Percentiles rank a stretch among this genome's conserved stretches.
These are phyloP conservation scores for Vigna mungo DNA, from an alignment of 306 rosid genomes.

Conservation along the genomic window DNA sequence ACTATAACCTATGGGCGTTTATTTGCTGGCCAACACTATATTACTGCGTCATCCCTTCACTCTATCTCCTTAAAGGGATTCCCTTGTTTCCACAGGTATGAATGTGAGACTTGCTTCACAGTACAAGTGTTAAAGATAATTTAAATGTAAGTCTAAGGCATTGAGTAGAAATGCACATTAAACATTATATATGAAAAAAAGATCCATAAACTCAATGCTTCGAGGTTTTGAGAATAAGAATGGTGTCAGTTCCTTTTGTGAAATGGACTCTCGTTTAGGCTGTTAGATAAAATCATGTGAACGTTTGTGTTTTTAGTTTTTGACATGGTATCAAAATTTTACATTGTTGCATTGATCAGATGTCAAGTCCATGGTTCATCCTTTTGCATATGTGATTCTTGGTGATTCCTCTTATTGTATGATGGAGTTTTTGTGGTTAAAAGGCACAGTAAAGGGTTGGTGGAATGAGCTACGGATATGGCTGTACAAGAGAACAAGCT, in stretches of 20 bases:
- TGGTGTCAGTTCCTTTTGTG: too few relatives aligned
- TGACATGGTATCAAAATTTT: neutral
- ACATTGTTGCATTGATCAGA: constrained; percentile 42
- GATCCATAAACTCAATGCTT: too few relatives aligned
- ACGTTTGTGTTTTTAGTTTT: neutral
- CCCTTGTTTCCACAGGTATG: constrained; percentile 48
- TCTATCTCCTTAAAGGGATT: constrained; percentile 45
- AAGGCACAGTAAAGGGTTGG: constrained; percentile 77
- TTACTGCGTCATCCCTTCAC: constrained; percentile 43
- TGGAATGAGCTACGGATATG: constrained; percentile 76
- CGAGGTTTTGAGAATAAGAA: too few relatives aligned
- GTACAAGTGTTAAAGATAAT: too few relatives aligned
- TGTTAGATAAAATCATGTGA: neutral
- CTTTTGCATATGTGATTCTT: constrained; percentile 63
- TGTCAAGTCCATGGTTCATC: constrained; percentile 75
- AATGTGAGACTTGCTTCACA: neutral
- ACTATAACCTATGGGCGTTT: constrained; percentile 61
- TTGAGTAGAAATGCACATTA: too few relatives aligned
- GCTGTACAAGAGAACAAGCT: constrained; percentile 75
- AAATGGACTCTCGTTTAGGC: neutral
- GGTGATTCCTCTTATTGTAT: constrained; percentile 51
- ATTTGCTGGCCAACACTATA: constrained; percentile 49
- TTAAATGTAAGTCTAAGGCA: too few relatives aligned
- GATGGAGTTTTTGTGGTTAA: constrained; percentile 59
- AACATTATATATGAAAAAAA: too few relatives aligned